phyloP scores from a whole-genome alignment of 2,329 filamentous ascomycete genomes.

The Fonsecaea monophora region DNA sequence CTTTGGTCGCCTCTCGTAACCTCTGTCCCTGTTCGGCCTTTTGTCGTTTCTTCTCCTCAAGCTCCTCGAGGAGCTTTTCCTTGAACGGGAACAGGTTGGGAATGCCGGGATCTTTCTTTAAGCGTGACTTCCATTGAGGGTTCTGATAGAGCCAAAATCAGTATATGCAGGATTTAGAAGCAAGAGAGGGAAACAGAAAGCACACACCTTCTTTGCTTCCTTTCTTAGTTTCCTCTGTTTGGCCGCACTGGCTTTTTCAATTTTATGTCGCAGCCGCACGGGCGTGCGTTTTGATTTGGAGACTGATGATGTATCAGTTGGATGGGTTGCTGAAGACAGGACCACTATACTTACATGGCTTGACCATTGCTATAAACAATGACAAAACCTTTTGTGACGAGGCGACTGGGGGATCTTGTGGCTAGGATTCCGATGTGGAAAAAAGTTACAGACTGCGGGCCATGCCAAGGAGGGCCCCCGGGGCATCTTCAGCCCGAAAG shows the following conservation, averaged over 20 bases:
- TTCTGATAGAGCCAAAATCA: slow-evolving; percentile 60
- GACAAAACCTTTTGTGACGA: neutral
- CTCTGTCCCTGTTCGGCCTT: slow-evolving; percentile 80
- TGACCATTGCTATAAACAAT: slow-evolving; percentile 37
- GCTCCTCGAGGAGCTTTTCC: slow-evolving; percentile 90
- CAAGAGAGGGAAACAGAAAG: neutral
- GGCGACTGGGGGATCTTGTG: neutral
- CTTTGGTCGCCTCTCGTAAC: slow-evolving; percentile 71
- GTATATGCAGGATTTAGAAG: neutral
- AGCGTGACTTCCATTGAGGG: slow-evolving; percentile 90
- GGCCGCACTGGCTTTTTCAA: slow-evolving; percentile 85
- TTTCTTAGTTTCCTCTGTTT: slow-evolving; percentile 93
- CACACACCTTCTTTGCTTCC: slow-evolving; percentile 75
- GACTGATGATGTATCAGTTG: slow-evolving; percentile 61
- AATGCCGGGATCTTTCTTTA: slow-evolving; percentile 98
- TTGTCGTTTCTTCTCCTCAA: slow-evolving; percentile 82
- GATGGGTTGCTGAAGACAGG: neutral
- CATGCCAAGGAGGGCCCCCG: neutral
- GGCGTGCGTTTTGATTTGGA: slow-evolving; percentile 92
- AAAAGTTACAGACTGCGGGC: slow-evolving; percentile 1
- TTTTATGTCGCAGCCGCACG: slow-evolving; percentile 90
- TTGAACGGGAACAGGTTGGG: slow-evolving; percentile 98
- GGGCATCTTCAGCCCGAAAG: neutral
- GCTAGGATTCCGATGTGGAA: neutral
- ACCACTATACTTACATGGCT: slow-evolving; percentile 38